phyloP scores from a whole-genome alignment of 768 basidiomycete species.

The Agrocybe praecox region DNA sequence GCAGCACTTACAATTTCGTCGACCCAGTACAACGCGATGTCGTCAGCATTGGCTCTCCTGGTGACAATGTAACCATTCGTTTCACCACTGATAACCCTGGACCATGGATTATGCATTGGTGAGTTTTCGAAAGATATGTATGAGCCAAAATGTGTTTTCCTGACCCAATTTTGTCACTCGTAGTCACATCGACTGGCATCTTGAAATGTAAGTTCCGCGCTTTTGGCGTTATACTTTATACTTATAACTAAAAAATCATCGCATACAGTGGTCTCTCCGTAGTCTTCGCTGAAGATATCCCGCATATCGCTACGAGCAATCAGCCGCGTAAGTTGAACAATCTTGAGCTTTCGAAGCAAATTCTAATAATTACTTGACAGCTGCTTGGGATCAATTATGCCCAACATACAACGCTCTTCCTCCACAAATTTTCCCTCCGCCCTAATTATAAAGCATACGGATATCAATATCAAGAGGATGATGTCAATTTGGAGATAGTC shows the following conservation, averaged over 20 bases:
- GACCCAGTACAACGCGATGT: constrained; percentile 52
- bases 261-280: constrained; percentile 29
- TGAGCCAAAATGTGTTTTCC: not conserved
- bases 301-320: constrained; percentile 15
- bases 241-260: not conserved
- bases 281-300: constrained; percentile 36
- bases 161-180: not conserved
- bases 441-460: not conserved
- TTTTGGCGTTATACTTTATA: not conserved
- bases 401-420: constrained; percentile 28
- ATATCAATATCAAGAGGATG: no score
- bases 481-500: no score
- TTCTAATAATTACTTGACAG: constrained; percentile 12
- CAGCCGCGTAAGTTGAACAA: constrained; percentile 22
- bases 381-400: constrained; percentile 36
- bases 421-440: constrained; percentile 10
- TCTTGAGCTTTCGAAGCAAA: not conserved
- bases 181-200: constrained; percentile 51
- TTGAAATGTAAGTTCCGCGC: constrained; percentile 32
- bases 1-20: constrained; percentile 35
- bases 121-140: constrained; percentile 5
- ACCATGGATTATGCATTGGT: constrained; percentile 46
- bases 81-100: constrained; percentile 68
- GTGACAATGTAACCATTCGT: constrained; percentile 51
- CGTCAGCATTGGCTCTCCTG: constrained; percentile 28